A percentile compares a stretch with the other conserved stretches of the same genome.
phyloP scores from a whole-genome alignment of 2,329 filamentous ascomycete genomes.

The Drechmeria coniospora region DNA sequence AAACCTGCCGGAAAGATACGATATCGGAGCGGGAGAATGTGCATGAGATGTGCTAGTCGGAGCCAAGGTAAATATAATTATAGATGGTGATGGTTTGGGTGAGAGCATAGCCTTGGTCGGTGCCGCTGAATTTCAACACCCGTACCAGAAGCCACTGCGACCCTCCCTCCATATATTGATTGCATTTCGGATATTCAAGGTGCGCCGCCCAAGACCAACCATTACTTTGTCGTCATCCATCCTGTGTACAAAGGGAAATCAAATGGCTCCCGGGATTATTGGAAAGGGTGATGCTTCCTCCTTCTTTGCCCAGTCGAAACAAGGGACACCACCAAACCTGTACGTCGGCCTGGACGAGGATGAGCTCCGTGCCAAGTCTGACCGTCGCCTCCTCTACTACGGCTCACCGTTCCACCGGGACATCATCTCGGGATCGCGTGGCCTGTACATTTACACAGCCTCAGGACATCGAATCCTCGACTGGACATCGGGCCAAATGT shows the following conservation, averaged over 20 bases:
- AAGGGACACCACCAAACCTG: conserved; percentile 6
- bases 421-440: conserved; percentile 26
- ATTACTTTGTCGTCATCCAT: too few species aligned
- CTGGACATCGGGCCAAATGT: conserved; percentile 47
- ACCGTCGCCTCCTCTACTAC: conserved; percentile 12
- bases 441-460: conserved; percentile 29
- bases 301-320: conserved; percentile 1
- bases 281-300: conserved; percentile 3
- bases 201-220: too few species aligned
- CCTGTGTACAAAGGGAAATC: too few species aligned
- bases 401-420: conserved; percentile 13
- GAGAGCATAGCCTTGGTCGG: too few species aligned
- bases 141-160: too few species aligned
- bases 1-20: conserved; percentile 4
- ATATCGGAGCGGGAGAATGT: conserved; percentile 4
- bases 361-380: conserved; percentile 8
- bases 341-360: conserved; percentile 9
- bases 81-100: too few species aligned
- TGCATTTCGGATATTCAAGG: too few species aligned
- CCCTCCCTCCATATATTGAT: too few species aligned
- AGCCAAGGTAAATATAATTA: background rate
- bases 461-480: conserved; percentile 33
- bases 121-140: too few species aligned
- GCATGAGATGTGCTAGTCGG: background rate
- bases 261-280: conserved; percentile 11